Evolutionary conservation across 225 moss, liverwort and hornwort species (phyloP).

Genomic region (Asterella californica): DNA sequence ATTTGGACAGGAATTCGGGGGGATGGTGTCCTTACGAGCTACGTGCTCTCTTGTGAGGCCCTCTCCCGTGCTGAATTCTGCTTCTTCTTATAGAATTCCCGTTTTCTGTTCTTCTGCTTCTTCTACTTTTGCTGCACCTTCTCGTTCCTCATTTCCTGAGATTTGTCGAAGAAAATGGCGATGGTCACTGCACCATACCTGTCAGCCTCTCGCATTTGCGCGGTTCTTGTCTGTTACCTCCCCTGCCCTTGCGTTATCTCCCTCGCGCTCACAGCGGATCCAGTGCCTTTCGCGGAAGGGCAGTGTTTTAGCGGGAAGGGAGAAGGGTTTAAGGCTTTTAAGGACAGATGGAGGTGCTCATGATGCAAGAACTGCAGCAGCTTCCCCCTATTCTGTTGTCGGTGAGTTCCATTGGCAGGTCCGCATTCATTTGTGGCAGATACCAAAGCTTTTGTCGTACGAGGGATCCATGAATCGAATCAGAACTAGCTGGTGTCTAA

Average conservation of each 20-base stretch:
- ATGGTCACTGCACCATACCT: conserved; percentile 1
- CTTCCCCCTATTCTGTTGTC: neutral
- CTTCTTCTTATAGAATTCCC: neutral
- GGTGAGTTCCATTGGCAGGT: conserved; percentile 13
- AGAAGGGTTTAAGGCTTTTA: conserved; percentile 17
- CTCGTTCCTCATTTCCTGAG: neutral
- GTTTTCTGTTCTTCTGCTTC: neutral
- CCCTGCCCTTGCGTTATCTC: neutral
- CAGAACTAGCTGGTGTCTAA: no score
- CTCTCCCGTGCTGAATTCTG: conserved; percentile 16
- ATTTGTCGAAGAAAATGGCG: conserved; percentile 14
- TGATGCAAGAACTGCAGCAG: neutral
- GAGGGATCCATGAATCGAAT: neutral
- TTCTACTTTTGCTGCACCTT: neutral
- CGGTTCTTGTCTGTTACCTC: conserved; percentile 14
- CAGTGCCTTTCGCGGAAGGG: conserved; percentile 11
- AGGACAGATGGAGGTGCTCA: conserved; percentile 15
- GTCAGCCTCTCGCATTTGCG: conserved; percentile 2
- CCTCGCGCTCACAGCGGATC: conserved; percentile 5
- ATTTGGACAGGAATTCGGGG: conserved; percentile 1
- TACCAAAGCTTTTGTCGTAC: neutral
- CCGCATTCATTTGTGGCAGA: neutral
- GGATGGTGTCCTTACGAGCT: conserved; percentile 25
- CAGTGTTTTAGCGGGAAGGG: conserved; percentile 14
- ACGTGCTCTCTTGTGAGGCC: conserved; percentile 30